A percentile compares a stretch with the other conserved stretches of the same genome.
phyloP scores from a whole-genome alignment of 139 green algal species.

The Chlamydomonas sp. region DNA sequence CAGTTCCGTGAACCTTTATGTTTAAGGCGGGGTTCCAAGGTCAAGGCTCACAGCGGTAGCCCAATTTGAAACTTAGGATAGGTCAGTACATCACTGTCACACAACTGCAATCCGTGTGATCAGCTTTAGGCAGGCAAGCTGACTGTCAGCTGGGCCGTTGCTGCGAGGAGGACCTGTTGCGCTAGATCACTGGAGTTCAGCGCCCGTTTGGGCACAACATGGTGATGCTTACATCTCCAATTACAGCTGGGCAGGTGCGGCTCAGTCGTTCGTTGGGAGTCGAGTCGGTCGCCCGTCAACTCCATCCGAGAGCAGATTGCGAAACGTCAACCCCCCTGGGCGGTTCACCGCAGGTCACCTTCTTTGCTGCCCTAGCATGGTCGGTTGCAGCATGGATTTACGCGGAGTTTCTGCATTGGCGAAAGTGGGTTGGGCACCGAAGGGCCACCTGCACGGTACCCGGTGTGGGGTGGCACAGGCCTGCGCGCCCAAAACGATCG shows the following conservation, averaged over 20 bases:
- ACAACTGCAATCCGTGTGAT: neutral
- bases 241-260: neutral
- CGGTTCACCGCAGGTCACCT: slow-evolving; percentile 50
- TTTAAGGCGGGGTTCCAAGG: too few species aligned
- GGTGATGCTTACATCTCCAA: neutral
- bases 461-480: too few species aligned
- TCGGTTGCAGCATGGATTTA: slow-evolving; percentile 52
- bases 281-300: neutral
- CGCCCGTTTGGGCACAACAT: neutral
- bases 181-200: neutral
- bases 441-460: too few species aligned
- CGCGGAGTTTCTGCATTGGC: slow-evolving; percentile 48
- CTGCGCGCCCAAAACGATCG: too few species aligned
- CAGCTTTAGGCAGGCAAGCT: neutral
- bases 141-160: neutral
- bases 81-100: neutral
- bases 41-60: neutral
- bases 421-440: neutral
- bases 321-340: neutral
- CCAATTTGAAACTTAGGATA: neutral
- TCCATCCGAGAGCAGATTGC: neutral
- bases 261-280: neutral
- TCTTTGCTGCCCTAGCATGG: slow-evolving; percentile 57
- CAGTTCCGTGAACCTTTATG: too few species aligned
- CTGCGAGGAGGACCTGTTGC: neutral